Conservation (phyloP, 257 asterid genomes). For the Lycium barbarum region DNA sequence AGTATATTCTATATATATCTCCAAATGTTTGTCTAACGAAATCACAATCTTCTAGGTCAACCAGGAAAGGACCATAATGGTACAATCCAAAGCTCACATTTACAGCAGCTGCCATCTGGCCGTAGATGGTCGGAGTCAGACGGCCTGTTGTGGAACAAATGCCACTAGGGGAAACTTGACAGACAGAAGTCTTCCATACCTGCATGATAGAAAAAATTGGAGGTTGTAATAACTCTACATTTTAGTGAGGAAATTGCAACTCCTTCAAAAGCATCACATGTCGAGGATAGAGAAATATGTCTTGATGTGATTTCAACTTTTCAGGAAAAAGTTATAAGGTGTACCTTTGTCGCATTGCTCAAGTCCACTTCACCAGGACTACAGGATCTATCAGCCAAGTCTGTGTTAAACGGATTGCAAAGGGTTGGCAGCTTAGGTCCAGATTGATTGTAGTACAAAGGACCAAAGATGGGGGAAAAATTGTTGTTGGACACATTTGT, state of each 20-base stretch:
- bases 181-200: constrained; percentile 78
- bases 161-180: constrained; percentile 65
- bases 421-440: constrained; percentile 85
- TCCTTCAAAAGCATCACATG: neutral
- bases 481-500: constrained; percentile 84
- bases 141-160: constrained; percentile 74
- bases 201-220: constrained; percentile 33
- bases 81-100: constrained; percentile 77
- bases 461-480: constrained; percentile 71
- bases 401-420: constrained; percentile 77
- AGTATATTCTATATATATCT: constrained; percentile 50
- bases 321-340: constrained; percentile 12
- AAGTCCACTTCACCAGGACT: constrained; percentile 68
- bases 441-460: constrained; percentile 82
- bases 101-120: constrained; percentile 69
- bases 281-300: constrained; percentile 3
- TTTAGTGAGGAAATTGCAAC: neutral
- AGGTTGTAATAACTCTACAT: neutral
- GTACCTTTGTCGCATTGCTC: constrained; percentile 83
- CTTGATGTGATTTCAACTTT: neutral
- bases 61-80: constrained; percentile 69
- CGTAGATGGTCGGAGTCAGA: constrained; percentile 65
- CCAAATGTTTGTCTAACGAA: constrained; percentile 72
- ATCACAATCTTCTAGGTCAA: constrained; percentile 71
- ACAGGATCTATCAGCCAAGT: constrained; percentile 68